These are phyloP conservation scores for Graphilbum ipis-grandicollis DNA, from an alignment of 2,329 filamentous ascomycete species.

Conservation along the genomic window DNA sequence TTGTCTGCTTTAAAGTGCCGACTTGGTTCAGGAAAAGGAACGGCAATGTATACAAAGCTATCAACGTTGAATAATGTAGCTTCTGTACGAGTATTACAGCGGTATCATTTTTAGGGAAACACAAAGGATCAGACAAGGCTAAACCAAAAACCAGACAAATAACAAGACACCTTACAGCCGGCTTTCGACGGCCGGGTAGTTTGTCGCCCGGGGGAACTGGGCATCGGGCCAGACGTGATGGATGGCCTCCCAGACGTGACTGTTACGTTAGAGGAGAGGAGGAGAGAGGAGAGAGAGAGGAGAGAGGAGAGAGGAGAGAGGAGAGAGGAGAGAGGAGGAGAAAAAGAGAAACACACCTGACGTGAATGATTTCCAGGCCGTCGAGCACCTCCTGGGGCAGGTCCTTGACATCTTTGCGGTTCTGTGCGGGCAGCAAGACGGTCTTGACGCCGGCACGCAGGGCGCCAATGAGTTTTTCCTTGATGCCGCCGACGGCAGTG, in stretches of 20 bases:
- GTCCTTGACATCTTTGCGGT: constrained; percentile 84
- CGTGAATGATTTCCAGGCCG: constrained; percentile 75
- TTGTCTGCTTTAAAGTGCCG: too few relatives aligned
- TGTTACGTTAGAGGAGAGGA: constrained; percentile 15
- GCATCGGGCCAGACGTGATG: constrained; percentile 79
- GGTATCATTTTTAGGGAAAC: too few relatives aligned
- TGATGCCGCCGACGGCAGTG: constrained; percentile 90
- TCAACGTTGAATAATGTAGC: too few relatives aligned
- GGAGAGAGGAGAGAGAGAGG: background rate
- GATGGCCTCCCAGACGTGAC: constrained; percentile 90
- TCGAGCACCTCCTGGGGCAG: constrained; percentile 77
- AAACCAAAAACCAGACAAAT: background rate
- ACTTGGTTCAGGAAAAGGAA: too few relatives aligned
- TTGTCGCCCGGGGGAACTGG: constrained; percentile 61
- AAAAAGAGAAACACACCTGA: constrained; percentile 43
- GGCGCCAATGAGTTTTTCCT: constrained; percentile 95
- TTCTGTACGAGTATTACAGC: too few relatives aligned
- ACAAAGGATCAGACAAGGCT: too few relatives aligned
- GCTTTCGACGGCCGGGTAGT: constrained; percentile 53
- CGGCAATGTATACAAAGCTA: too few relatives aligned
- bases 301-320: background rate
- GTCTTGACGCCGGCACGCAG: constrained; percentile 87
- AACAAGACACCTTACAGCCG: constrained; percentile 35
- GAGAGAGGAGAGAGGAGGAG: background rate
- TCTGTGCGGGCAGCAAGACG: constrained; percentile 72